Evolutionary conservation across 2,329 filamentous ascomycete genomes (phyloP).

Genomic region (Botryotinia narcissicola): DNA sequence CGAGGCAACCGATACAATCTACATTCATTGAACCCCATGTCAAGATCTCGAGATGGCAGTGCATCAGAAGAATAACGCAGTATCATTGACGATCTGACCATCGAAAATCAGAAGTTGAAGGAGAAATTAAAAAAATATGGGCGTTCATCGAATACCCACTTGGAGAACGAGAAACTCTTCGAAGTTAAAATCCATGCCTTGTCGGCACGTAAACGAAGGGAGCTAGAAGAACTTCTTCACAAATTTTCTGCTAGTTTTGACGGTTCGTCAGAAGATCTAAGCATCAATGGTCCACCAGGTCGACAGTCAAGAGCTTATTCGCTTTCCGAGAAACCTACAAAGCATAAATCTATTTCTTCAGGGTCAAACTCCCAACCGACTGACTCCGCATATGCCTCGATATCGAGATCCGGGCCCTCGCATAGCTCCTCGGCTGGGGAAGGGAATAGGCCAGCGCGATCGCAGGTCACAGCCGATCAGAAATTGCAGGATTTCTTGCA

Average conservation of each 20-base stretch:
- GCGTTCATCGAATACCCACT: constrained; percentile 60
- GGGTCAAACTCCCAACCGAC: constrained; percentile 42
- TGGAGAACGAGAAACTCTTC: constrained; percentile 75
- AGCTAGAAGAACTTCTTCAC: constrained; percentile 70
- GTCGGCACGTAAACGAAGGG: constrained; percentile 68
- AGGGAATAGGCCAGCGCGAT: constrained; percentile 13
- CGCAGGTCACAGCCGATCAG: constrained; percentile 43
- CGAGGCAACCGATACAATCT: neutral
- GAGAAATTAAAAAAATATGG: constrained; percentile 70
- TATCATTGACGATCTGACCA: constrained; percentile 83
- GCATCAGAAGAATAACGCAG: constrained; percentile 69
- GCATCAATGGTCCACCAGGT: neutral
- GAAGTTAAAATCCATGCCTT: constrained; percentile 78
- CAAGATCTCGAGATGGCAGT: constrained; percentile 26
- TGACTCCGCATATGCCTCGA: constrained; percentile 64
- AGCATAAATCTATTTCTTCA: constrained; percentile 22
- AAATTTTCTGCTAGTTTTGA: constrained; percentile 67
- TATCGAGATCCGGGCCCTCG: constrained; percentile 44
- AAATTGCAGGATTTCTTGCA: constrained; percentile 69
- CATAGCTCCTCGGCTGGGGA: neutral
- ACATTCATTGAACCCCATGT: neutral
- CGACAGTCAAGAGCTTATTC: neutral
- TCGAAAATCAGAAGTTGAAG: constrained; percentile 78
- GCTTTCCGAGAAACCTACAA: constrained; percentile 39
- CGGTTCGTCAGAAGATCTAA: constrained; percentile 40